phyloP scores from a whole-genome alignment of 148 eudicot species.

The Spergularia bocconei region DNA sequence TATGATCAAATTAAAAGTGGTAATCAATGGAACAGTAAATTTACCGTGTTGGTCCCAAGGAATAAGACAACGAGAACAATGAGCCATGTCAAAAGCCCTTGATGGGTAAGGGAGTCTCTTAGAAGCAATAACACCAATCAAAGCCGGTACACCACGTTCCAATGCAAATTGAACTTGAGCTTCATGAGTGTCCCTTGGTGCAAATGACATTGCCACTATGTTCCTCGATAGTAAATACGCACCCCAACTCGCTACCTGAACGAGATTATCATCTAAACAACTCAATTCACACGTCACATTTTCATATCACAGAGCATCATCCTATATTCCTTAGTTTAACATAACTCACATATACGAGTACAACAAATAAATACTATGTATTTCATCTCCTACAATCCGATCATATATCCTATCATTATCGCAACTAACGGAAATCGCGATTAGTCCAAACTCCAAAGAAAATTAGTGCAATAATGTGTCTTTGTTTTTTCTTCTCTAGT shows the following conservation, averaged over 20 bases:
- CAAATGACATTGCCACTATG: constrained; percentile 66
- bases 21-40: too few species aligned
- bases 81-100: constrained; percentile 79
- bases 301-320: too few species aligned
- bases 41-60: constrained; percentile 80
- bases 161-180: constrained; percentile 84
- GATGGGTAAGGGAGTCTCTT: constrained; percentile 79
- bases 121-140: constrained; percentile 63
- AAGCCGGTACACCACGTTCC: constrained; percentile 72
- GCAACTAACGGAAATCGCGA: too few species aligned
- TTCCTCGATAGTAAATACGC: constrained; percentile 62
- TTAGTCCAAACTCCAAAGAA: too few species aligned
- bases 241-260: constrained; percentile 69
- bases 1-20: too few species aligned
- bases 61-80: constrained; percentile 87
- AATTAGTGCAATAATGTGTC: too few species aligned
- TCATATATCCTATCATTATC: too few species aligned
- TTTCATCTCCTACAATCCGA: too few species aligned
- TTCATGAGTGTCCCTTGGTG: constrained; percentile 77
- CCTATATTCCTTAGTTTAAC: too few species aligned
- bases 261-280: background rate
- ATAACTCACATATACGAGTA: too few species aligned
- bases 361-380: too few species aligned
- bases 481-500: too few species aligned
- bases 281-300: background rate